Evolutionary conservation across 2,329 filamentous ascomycete genomes (phyloP).

Genomic region (Hypoxylon sp.): DNA sequence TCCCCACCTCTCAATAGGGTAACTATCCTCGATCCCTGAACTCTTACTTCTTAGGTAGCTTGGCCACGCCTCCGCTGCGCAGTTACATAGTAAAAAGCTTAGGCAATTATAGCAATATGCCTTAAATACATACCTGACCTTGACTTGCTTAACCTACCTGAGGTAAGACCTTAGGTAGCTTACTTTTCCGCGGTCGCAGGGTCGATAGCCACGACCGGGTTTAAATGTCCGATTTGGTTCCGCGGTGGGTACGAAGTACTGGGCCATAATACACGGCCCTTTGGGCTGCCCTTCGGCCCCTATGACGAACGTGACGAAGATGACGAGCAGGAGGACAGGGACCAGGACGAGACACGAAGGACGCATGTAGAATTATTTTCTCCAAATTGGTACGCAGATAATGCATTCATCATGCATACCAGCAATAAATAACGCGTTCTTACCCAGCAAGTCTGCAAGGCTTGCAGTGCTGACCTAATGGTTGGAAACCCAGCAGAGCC

Average conservation of each 20-base stretch:
- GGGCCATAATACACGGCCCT: constrained; percentile 4
- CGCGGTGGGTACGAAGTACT: constrained; percentile 21
- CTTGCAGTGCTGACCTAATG: constrained; percentile 32
- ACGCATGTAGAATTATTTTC: constrained; percentile 27
- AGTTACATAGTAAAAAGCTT: constrained; percentile 2
- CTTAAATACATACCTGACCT: constrained; percentile 3
- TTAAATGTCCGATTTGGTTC: constrained; percentile 38
- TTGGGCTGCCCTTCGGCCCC: neutral
- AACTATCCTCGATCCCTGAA: constrained; percentile 28
- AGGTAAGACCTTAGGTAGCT: constrained; percentile 4
- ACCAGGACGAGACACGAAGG: constrained; percentile 11
- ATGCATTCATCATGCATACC: constrained; percentile 35
- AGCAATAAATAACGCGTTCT: constrained; percentile 37
- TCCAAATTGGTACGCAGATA: constrained; percentile 34
- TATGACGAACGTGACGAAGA: neutral
- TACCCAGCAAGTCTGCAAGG: constrained; percentile 14
- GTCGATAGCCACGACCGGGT: constrained; percentile 17
- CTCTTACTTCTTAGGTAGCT: neutral
- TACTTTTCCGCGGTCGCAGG: constrained; percentile 12
- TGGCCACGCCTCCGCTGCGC: constrained; percentile 23
- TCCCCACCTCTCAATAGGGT: constrained; percentile 25
- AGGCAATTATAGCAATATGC: constrained; percentile 28
- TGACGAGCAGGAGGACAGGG: neutral
- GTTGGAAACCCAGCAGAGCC: constrained; percentile 21
- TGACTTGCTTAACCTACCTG: neutral